Evolutionary conservation across 768 basidiomycete species (phyloP), one percentile per base, ranked within the genome.

Genomic region (Podaxis pistillaris): DNA sequence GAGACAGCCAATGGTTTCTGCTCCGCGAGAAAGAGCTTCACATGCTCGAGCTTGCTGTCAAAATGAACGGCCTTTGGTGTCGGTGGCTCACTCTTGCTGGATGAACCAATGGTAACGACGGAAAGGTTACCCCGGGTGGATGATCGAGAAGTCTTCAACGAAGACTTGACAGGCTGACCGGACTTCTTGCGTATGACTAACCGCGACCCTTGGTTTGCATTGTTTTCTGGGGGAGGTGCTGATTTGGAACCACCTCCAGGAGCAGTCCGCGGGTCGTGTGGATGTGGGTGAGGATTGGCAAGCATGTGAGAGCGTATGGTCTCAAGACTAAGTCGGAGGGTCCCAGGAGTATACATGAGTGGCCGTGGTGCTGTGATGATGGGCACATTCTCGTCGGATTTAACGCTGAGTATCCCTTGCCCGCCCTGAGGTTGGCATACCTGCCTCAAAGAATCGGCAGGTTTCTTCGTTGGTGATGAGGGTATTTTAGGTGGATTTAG

Each of bases 1-100:
- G 90, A 93, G 17, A 99, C 96, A 0, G 96, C 95, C 7, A 93
- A 82, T 4, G 96, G 96, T 71, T 94, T 94, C 75, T 98, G 96
- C 75, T 94, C 92, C 12, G 96, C 89, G 61, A 96, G 80, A 79
- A 98, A 98, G 52, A 96, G 83, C 75, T 96, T 96, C 65, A 98
- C 92, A 60, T 94, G 92, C 74, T 97, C 96, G 58, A 98, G 84
- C 71, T 95, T 86, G 4, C 88, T 73, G 75, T 96, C 93, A 64
- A 99, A 99, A 70, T 97, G 94, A 8, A 99, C 96, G 26, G 86
- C 88, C 73, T 97, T 96, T 65, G 84, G 77, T 41, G 83, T 87
- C 0, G 96, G 96, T 0, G 96, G 96, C 62, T 87, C 91, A 73
- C 90, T 93, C 76, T 88, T 86, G 68, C 79, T 81, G 63, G 78